phyloP scores from a whole-genome alignment of 2,329 filamentous ascomycete genomes.

The Didymella segeticola region DNA sequence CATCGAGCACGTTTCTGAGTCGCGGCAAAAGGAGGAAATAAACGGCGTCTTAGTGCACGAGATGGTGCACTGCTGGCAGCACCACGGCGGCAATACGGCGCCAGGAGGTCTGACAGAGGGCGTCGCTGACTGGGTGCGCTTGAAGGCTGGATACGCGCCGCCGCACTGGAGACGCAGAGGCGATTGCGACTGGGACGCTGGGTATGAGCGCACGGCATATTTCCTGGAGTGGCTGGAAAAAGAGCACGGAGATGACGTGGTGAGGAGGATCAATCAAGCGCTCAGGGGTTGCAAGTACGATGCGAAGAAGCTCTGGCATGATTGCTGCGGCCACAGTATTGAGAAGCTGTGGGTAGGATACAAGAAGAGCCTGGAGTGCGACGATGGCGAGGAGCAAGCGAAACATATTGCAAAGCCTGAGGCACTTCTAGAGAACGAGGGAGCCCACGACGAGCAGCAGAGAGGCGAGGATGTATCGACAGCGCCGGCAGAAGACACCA shows the following conservation, averaged over 20 bases:
- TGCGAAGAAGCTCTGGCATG: conserved; percentile 70
- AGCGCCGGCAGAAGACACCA: conserved; percentile 8
- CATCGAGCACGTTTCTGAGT: conserved; percentile 57
- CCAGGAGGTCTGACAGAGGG: conserved; percentile 83
- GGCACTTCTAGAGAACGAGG: neutral
- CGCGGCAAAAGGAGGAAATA: conserved; percentile 65
- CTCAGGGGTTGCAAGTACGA: conserved; percentile 70
- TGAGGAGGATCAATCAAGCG: conserved; percentile 68
- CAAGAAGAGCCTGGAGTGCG: conserved; percentile 54
- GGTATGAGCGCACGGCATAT: conserved; percentile 90
- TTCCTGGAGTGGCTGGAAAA: conserved; percentile 87
- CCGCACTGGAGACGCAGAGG: conserved; percentile 77
- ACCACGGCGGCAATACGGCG: conserved; percentile 66
- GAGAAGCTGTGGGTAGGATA: conserved; percentile 79
- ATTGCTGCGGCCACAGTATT: conserved; percentile 71
- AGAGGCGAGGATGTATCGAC: neutral
- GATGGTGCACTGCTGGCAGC: conserved; percentile 94
- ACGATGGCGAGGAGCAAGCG: neutral
- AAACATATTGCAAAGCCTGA: neutral
- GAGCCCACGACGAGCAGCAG: neutral
- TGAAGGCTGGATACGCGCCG: conserved; percentile 74
- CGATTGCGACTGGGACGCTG: conserved; percentile 77
- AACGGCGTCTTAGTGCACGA: conserved; percentile 87
- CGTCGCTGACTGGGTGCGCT: conserved; percentile 88
- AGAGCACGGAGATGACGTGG: conserved; percentile 59